Evolutionary conservation across 2,329 filamentous ascomycete genomes (phyloP).

Genomic region (Colletotrichum limetticola): DNA sequence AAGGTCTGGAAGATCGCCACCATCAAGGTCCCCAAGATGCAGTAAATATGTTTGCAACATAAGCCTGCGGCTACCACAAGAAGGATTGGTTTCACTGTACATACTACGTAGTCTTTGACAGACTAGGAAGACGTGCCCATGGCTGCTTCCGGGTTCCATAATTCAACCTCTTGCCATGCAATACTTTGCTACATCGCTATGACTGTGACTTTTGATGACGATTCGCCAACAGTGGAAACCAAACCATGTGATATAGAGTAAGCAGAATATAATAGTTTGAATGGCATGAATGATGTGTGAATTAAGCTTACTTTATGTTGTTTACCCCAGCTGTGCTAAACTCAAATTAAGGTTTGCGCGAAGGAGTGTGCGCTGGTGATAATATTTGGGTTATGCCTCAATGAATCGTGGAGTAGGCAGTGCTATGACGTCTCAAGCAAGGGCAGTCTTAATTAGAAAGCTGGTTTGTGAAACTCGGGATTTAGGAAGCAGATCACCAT

Average conservation of each 20-base stretch:
- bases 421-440: no score
- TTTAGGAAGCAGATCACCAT: no score
- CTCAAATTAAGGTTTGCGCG: no score
- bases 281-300: background rate
- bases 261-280: background rate
- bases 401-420: no score
- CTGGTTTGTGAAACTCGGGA: no score
- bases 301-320: background rate
- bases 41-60: background rate
- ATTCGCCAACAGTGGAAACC: no score
- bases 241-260: background rate
- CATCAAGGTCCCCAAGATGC: conserved; percentile 45
- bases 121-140: background rate
- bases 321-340: no score
- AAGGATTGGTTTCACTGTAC: conserved; percentile 8
- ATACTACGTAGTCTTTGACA: conserved; percentile 34
- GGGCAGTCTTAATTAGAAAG: no score
- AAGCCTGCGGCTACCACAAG: background rate
- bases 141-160: background rate
- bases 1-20: conserved; percentile 49
- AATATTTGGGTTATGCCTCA: no score
- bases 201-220: background rate
- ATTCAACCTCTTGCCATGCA: background rate
- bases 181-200: background rate
- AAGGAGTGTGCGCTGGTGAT: no score